phyloP scores from a whole-genome alignment of 768 basidiomycete genomes.

The Suillus discolor region DNA sequence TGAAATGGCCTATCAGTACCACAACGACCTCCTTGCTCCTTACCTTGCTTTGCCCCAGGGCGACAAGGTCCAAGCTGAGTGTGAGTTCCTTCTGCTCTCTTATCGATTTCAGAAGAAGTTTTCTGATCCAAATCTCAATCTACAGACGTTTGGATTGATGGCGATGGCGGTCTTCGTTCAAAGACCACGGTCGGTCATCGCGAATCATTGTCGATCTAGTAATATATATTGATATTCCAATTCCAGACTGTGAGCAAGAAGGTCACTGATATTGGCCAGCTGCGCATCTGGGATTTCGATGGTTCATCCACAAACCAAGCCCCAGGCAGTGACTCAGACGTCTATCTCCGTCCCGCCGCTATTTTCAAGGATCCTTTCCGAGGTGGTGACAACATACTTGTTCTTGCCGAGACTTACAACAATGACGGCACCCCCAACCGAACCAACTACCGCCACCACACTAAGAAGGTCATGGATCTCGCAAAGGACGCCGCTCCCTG shows the following conservation, averaged over 20 bases:
- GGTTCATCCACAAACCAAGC: conserved; percentile 98
- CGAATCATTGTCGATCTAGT: background rate
- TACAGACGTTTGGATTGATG: conserved; percentile 97
- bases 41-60: conserved; percentile 91
- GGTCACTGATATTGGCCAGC: conserved; percentile 84
- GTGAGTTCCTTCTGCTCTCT: conserved; percentile 42
- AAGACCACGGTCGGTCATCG: conserved; percentile 82
- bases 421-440: conserved; percentile 97
- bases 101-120: conserved; percentile 16
- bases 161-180: conserved; percentile 89
- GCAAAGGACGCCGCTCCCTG: conserved; percentile 82
- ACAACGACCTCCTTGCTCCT: conserved; percentile 85
- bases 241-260: conserved; percentile 83
- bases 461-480: conserved; percentile 94
- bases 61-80: conserved; percentile 93
- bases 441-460: conserved; percentile 94
- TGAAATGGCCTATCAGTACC: conserved; percentile 49
- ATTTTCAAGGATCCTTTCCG: conserved; percentile 99
- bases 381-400: conserved; percentile 95
- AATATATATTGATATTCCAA: background rate
- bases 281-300: conserved; percentile 99
- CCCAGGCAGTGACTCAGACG: conserved; percentile 92
- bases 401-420: conserved; percentile 98
- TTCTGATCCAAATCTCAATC: conserved; percentile 18
- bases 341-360: conserved; percentile 95